Conservation (phyloP, 371 early-diverging fungal genomes). For the Mycotypha africana region DNA sequence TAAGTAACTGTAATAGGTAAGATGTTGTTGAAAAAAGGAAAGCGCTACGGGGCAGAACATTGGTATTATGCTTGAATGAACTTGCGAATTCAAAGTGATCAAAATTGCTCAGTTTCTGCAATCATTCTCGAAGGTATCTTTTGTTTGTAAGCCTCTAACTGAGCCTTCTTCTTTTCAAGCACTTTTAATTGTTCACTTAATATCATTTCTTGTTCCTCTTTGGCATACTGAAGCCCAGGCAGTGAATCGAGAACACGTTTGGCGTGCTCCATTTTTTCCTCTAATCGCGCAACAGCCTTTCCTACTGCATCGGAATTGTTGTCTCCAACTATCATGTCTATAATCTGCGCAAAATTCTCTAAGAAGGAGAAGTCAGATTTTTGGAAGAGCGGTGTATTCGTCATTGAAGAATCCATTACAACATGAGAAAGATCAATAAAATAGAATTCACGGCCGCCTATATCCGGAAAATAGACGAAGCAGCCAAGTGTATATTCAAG, state of each 20-base stretch:
- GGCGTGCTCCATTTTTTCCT: constrained; percentile 35
- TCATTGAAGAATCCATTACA: constrained; percentile 8
- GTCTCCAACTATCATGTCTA: constrained; percentile 28
- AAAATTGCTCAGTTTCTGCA: too few relatives aligned
- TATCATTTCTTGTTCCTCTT: constrained; percentile 40
- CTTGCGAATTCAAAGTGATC: too few relatives aligned
- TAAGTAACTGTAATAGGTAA: too few relatives aligned
- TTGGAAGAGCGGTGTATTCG: constrained; percentile 11
- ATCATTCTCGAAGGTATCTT: too few relatives aligned
- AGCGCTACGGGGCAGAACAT: too few relatives aligned
- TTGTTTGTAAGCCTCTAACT: constrained; percentile 15
- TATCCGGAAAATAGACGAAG: too few relatives aligned
- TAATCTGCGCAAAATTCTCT: constrained; percentile 30
- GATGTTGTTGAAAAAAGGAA: too few relatives aligned
- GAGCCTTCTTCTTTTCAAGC: constrained; percentile 25
- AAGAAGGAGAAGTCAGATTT: constrained; percentile 41
- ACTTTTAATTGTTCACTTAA: constrained; percentile 25
- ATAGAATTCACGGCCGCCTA: too few relatives aligned
- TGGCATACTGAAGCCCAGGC: constrained; percentile 41
- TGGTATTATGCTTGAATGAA: too few relatives aligned
- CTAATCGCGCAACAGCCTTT: constrained; percentile 36
- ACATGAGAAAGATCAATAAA: too few relatives aligned
- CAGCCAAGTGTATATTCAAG: too few relatives aligned
- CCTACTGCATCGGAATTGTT: constrained; percentile 36
- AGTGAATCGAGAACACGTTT: constrained; percentile 34